Evolutionary conservation across 1,284 basidiomycete genomes (phyloP), one percentile per base, ranked within the genome.

Genomic region (Earliella scabrosa): DNA sequence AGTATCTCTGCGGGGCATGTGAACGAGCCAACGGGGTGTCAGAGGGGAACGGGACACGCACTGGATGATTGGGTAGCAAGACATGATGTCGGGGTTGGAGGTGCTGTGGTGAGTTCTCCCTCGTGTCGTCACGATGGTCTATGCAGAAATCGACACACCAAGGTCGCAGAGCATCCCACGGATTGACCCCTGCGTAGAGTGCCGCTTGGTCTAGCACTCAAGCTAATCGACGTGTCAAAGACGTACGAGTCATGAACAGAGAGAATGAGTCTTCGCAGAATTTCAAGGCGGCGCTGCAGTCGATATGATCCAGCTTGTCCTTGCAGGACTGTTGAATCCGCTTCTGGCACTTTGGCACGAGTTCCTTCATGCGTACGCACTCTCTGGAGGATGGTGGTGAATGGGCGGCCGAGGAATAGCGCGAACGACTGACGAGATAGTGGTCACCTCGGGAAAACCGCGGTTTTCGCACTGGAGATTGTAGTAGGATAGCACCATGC

Each of bases 1-100:
- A 50, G 87, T 81, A 44, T 77, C 31, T 67, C 35, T 84, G 85
- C 34, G 85, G 29, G 6, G 13, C 13, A 31, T n/a, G 29, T 75
- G 18, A 76, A 69, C 0, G 81, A 76, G 10, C 13, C 2, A 23
- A 5, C n/a, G n/a, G n/a, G n/a, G 79, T 31, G n/a, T n/a, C n/a
- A n/a, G n/a, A 6, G 6, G 7, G 6, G 46, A 77, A 63, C 43
- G 83, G 44, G 24, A n/a, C 16, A 41, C n/a, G 21, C 18, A 45
- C 45, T 32, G 1, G 16, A 21, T 21, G 9, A 14, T 5, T 7
- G 35, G 32, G n/a, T 41, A 40, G 32, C 16, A 32, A 10, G 20
- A 7, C 4, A 6, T 9, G 10, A 56, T 38, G 27, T 47, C 44
- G 18, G 45, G 27, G 32, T 47, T 32, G 4, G 53, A 59, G 1